Percentiles rank a stretch among this genome's conserved stretches.
Evolutionary conservation across 2,329 filamentous ascomycete genomes (phyloP).

Genomic region (Alternaria sp.): DNA sequence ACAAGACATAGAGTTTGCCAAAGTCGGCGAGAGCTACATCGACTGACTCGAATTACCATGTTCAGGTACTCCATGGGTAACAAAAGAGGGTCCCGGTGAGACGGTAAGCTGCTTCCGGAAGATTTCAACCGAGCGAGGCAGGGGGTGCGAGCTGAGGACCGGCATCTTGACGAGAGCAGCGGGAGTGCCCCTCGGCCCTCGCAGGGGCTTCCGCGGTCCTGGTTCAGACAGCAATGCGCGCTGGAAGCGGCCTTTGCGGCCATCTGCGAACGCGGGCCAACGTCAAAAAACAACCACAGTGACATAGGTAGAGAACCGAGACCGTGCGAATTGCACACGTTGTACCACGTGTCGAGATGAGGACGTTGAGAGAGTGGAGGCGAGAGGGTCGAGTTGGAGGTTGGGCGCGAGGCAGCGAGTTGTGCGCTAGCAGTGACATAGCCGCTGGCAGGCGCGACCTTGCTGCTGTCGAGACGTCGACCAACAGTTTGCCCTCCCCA

Average conservation of each 20-base stretch:
- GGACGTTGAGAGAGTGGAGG: constrained; percentile 13
- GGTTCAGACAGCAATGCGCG: constrained; percentile 1
- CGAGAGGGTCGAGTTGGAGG: not conserved
- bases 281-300: constrained; percentile 2
- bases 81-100: constrained; percentile 3
- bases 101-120: constrained; percentile 15
- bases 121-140: constrained; percentile 18
- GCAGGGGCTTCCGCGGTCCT: not conserved
- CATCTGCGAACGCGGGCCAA: constrained; percentile 8
- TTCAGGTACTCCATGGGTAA: constrained; percentile 5
- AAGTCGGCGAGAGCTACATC: not conserved
- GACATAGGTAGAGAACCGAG: not conserved
- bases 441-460: not conserved
- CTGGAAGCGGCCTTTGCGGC: constrained; percentile 1
- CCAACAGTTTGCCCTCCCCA: constrained; percentile 3
- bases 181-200: not conserved
- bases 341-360: constrained; percentile 5
- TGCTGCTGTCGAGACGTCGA: not conserved
- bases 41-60: constrained; percentile 11
- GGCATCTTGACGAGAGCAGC: constrained; percentile 2
- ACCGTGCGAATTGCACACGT: not conserved
- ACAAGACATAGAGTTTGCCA: not conserved
- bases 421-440: constrained; percentile 15
- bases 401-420: constrained; percentile 9
- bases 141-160: constrained; percentile 12